Evolutionary conservation across 2,329 filamentous ascomycete species (phyloP).

Genomic region (Diaporthe ilicicola): DNA sequence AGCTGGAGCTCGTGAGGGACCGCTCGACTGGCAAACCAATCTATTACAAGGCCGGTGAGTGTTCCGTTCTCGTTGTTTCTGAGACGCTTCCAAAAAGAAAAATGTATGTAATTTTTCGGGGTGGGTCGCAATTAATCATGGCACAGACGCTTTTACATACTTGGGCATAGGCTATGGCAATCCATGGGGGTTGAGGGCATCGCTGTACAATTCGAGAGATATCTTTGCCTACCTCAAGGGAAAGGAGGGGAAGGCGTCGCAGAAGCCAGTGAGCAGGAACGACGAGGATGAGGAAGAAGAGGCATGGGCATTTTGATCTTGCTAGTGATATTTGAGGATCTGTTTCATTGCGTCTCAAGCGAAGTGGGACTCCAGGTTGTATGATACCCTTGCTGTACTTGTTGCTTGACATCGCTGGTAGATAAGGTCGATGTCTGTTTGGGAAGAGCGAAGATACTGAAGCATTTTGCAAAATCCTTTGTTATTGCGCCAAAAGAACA

Average conservation of each 20-base stretch:
- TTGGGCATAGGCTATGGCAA: constrained; percentile 70
- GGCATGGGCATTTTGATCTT: constrained; percentile 19
- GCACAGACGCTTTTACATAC: constrained; percentile 72
- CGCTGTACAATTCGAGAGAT: constrained; percentile 61
- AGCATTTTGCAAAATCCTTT: background rate
- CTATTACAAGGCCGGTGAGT: constrained; percentile 81
- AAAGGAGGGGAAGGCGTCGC: constrained; percentile 18
- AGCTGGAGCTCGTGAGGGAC: constrained; percentile 66
- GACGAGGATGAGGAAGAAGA: background rate
- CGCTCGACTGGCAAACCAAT: constrained; percentile 56
- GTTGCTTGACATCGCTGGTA: background rate
- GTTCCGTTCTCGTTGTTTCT: background rate
- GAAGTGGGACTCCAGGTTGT: background rate
- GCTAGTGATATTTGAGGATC: background rate
- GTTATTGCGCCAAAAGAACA: background rate
- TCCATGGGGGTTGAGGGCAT: constrained; percentile 68
- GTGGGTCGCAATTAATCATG: constrained; percentile 28
- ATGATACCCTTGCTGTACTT: constrained; percentile 27
- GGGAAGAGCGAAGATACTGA: background rate
- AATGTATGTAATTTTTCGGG: too few relatives aligned
- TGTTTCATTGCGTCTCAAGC: background rate
- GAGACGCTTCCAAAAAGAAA: too few relatives aligned
- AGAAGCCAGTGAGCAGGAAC: background rate
- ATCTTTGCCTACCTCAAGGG: constrained; percentile 41
- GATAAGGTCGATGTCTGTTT: background rate